Base-by-base conservation (phyloP, 371 early-diverging fungal genomes). In the Nematocida parisii region DNA sequence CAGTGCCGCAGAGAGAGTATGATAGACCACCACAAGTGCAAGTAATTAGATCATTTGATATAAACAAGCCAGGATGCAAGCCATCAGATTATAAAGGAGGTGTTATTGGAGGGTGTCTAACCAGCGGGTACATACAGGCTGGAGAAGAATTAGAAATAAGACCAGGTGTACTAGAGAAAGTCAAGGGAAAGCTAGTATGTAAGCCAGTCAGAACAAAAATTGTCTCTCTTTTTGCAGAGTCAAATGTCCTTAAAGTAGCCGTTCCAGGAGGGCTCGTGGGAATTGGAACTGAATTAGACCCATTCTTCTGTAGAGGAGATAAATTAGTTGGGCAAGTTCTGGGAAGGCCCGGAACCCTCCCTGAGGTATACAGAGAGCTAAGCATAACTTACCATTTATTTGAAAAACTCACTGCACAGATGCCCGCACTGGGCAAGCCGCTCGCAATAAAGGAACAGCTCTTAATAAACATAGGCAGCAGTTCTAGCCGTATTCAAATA, bases 261-360 rank as follows among this genome's bases (percentile, higher is more conserved):
- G 94, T 96, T 73, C 97, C 99, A 39, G 99, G 99, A 81, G 99
- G 99, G 81, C 90, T 99, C 66, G 98, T 99, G 84, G 98, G 96
- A 90, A 97, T 99, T 67, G 98, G 99, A 75, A 98, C 99, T 46
- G 89, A 91, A 83, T 91, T 98, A 87, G 99, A 99, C 89, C 99
- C 99, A 47, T 93, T 93, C 13, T 90, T 96, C 60, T 97, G 97
- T 89, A 92, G 96, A 89, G 94, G 93, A 71, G 98, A 99, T 90
- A 93, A 94, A 87, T 90, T 99, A 62, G 94, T 97, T 64, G 99
- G 99, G 81, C 95, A 97, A 87, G 96, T 98, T 0, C 89, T 99
- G 84, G 99, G 99, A 22, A 88, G 91, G 56, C 93, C 93, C 52
- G 98, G 96, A 66, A 91, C 91, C 70, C 90, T 98, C 57, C 98